Evolutionary conservation across 306 rosid species (phyloP).

Genomic region (Sicyos baderoa): DNA sequence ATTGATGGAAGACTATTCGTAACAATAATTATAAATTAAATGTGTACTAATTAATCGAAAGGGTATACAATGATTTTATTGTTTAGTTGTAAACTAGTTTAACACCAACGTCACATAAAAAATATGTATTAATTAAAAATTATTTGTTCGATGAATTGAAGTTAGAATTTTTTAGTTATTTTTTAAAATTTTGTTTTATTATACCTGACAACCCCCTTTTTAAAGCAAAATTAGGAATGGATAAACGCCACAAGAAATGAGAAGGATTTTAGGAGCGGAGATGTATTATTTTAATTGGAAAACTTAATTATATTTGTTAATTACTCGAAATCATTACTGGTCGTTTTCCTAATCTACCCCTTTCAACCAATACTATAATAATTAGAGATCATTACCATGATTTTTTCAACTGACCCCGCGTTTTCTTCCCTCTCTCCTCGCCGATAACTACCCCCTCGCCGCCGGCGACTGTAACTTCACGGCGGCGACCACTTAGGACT

Average conservation of each 20-base stretch:
- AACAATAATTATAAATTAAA: too few species aligned
- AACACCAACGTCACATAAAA: too few species aligned
- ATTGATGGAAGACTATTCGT: too few species aligned
- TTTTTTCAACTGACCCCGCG: slow-evolving; percentile 31
- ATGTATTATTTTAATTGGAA: slow-evolving; percentile 16
- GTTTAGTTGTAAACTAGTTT: too few species aligned
- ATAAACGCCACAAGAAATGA: not conserved
- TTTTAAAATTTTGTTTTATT: too few species aligned
- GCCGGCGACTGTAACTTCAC: slow-evolving; percentile 16
- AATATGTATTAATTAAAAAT: too few species aligned
- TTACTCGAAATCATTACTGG: not conserved
- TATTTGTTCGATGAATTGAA: too few species aligned
- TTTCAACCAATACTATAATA: slow-evolving; percentile 13
- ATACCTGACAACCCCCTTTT: too few species aligned
- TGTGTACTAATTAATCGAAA: too few species aligned
- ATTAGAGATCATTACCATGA: slow-evolving; percentile 7
- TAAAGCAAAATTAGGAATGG: slow-evolving; percentile 10
- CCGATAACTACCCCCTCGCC: slow-evolving; percentile 19
- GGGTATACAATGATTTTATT: too few species aligned
- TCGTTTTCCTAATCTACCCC: slow-evolving; percentile 16
- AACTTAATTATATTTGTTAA: slow-evolving; percentile 1
- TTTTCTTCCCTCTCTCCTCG: slow-evolving; percentile 15
- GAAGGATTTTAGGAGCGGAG: not conserved
- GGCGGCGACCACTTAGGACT: not conserved
- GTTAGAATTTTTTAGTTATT: too few species aligned